A percentile compares a stretch with the other conserved stretches of the same genome.
phyloP scores from a whole-genome alignment of 257 asterid species.

The Solanum acaule region DNA sequence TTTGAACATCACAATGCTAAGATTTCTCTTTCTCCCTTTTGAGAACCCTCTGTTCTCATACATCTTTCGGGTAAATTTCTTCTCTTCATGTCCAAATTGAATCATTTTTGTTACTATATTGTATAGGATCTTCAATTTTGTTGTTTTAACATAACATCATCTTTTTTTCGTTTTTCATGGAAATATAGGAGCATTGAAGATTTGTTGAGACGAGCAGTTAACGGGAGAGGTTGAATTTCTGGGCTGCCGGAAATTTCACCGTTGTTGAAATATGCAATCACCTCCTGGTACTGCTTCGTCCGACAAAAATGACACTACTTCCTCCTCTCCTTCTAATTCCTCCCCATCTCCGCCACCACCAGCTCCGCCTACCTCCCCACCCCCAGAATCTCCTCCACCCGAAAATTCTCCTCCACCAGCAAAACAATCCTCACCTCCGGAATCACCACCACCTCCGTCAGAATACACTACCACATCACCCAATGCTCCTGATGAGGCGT shows the following conservation, averaged over 20 bases:
- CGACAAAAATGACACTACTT: background rate
- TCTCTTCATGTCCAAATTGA: background rate
- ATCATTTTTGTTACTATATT: background rate
- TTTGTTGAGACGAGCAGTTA: conserved; percentile 3
- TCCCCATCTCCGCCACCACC: conserved; percentile 1
- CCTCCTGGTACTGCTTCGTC: conserved; percentile 1
- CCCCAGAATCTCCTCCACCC: background rate
- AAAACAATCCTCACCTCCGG: background rate
- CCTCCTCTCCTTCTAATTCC: conserved; percentile 1
- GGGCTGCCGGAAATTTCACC: conserved; percentile 9
- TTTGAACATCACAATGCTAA: background rate
- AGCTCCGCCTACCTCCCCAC: background rate
- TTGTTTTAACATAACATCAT: background rate
- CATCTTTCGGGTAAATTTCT: conserved; percentile 13
- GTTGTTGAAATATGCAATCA: background rate
- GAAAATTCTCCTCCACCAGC: conserved; percentile 1
- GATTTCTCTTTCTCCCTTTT: background rate
- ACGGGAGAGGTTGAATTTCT: conserved; percentile 18
- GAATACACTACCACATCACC: background rate
- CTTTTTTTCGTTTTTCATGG: background rate
- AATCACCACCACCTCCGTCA: conserved; percentile 7
- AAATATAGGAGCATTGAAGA: conserved; percentile 7
- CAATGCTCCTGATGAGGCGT: background rate
- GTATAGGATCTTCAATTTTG: background rate
- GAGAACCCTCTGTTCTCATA: background rate